Evolutionary conservation across 1,139 yeast species (phyloP).

Genomic region (Sugiyamaella xylanicola): DNA sequence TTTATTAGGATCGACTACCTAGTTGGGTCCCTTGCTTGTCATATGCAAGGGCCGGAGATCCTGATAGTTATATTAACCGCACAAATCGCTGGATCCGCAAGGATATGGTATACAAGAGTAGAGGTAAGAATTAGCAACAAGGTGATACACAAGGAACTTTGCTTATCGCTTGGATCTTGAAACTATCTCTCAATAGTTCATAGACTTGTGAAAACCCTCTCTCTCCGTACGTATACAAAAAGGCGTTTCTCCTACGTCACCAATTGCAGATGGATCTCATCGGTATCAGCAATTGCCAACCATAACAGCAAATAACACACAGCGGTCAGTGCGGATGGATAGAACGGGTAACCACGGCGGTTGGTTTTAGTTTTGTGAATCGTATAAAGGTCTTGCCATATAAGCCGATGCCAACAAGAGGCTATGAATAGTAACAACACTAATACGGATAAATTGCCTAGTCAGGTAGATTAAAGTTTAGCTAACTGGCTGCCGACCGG

Average conservation of each 20-base stretch:
- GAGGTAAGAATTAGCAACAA: too few relatives aligned
- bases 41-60: constrained; percentile 1
- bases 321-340: background rate
- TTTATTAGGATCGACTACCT: constrained; percentile 5
- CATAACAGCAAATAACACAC: background rate
- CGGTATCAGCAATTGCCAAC: background rate
- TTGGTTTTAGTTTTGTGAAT: background rate
- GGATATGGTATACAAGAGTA: too few relatives aligned
- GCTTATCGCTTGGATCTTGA: too few relatives aligned
- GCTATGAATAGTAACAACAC: background rate
- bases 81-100: too few relatives aligned
- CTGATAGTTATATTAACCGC: background rate
- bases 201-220: too few relatives aligned
- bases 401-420: background rate
- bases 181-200: too few relatives aligned
- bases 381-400: background rate
- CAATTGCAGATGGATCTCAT: background rate
- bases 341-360: too few relatives aligned
- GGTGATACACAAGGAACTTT: too few relatives aligned
- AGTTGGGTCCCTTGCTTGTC: background rate
- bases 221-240: too few relatives aligned
- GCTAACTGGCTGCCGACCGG: background rate
- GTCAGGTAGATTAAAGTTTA: background rate
- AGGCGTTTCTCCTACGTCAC: background rate
- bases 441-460: background rate